These are phyloP conservation scores for Austropuccinia psidii DNA, from an alignment of 1,284 basidiomycete genomes.

Conservation along the genomic window DNA sequence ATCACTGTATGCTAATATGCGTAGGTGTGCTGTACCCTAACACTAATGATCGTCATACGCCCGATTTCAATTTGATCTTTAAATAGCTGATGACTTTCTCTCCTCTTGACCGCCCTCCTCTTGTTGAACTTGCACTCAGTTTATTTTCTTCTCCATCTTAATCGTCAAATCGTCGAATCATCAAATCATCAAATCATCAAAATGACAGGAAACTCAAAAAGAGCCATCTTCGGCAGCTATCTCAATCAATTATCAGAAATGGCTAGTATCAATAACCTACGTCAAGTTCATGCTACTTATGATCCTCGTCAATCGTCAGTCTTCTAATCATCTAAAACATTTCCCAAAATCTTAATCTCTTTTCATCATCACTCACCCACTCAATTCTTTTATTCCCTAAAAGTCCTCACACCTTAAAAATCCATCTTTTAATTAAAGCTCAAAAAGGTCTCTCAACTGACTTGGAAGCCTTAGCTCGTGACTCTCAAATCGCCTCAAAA, in stretches of 20 bases:
- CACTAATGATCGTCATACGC: too few relatives aligned
- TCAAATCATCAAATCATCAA: too few relatives aligned
- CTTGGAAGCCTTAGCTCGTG: constrained; percentile 38
- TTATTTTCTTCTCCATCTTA: too few relatives aligned
- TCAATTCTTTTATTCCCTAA: not conserved
- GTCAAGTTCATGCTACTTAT: constrained; percentile 28
- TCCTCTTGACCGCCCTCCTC: too few relatives aligned
- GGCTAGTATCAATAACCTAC: constrained; percentile 22
- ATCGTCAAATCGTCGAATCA: too few relatives aligned
- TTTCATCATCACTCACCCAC: not conserved
- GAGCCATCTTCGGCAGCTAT: constrained; percentile 12
- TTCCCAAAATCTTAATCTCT: not conserved
- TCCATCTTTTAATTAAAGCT: constrained; percentile 42
- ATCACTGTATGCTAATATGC: too few relatives aligned
- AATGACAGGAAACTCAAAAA: too few relatives aligned
- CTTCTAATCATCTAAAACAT: not conserved
- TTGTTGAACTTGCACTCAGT: too few relatives aligned
- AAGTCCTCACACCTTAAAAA: constrained; percentile 39
- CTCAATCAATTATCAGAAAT: constrained; percentile 25
- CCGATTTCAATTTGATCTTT: too few relatives aligned
- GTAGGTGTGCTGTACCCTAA: too few relatives aligned
- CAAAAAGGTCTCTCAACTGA: constrained; percentile 38
- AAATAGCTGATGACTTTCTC: too few relatives aligned
- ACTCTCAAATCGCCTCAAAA: constrained; percentile 36
- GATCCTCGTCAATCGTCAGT: constrained; percentile 33